These are phyloP conservation scores for Sphagnum magellanicum DNA, from an alignment of 228 moss, liverwort and hornwort genomes.

Conservation along the genomic window DNA sequence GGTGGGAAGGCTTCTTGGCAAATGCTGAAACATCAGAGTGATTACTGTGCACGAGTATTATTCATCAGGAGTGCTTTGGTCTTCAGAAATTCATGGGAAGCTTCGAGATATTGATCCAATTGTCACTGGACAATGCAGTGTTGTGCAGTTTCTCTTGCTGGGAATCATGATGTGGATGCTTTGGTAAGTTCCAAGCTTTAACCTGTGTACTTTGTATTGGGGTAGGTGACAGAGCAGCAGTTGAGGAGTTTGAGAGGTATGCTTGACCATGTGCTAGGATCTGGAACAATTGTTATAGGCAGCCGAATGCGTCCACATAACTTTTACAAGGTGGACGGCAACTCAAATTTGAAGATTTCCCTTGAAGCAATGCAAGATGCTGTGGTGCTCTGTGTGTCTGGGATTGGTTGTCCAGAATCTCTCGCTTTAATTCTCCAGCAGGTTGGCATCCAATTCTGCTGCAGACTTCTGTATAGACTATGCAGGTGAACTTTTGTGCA, in stretches of 20 bases:
- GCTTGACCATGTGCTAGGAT: conserved; percentile 32
- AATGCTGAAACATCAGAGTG: too few relatives aligned
- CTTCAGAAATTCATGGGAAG: too few relatives aligned
- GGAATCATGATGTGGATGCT: neutral
- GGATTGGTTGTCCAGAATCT: conserved; percentile 84
- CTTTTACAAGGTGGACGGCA: conserved; percentile 32
- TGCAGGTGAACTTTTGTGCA: neutral
- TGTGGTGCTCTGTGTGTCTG: conserved; percentile 75
- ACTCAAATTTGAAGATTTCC: conserved; percentile 21
- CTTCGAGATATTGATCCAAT: too few relatives aligned
- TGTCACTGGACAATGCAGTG: too few relatives aligned
- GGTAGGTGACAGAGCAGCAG: conserved; percentile 57
- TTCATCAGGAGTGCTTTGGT: too few relatives aligned
- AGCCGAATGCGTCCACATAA: conserved; percentile 68
- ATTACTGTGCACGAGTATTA: too few relatives aligned
- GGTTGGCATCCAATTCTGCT: conserved; percentile 23
- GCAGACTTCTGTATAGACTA: neutral
- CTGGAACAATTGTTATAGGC: conserved; percentile 38
- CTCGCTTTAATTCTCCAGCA: conserved; percentile 57
- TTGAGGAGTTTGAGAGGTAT: conserved; percentile 18
- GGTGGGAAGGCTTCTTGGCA: too few relatives aligned
- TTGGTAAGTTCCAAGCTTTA: too few relatives aligned
- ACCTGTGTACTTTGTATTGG: conserved; percentile 1
- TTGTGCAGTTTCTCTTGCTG: too few relatives aligned
- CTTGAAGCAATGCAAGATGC: conserved; percentile 41